Base-by-base conservation (phyloP, 345 rosid species). In the Citrus unshiu region DNA sequence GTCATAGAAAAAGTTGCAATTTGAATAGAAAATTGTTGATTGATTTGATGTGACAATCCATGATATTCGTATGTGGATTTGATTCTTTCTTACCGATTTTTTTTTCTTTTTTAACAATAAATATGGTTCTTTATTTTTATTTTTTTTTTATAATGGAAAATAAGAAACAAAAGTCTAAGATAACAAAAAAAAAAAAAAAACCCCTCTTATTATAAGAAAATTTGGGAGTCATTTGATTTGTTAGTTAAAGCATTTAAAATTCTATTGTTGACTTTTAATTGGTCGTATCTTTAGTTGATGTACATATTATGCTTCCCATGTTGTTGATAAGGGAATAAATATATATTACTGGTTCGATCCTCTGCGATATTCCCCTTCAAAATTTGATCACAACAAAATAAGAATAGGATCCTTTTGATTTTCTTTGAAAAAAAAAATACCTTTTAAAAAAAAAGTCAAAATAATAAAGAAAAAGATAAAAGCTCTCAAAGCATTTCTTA, bases 31-130 rank as follows among this genome's bases (percentile, higher is more conserved):
- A 27, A 61, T 30, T 13, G 7, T n/a, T 43, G 49, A 60, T 56
- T 60, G 51, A 39, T 30, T 10, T 30, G 3, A 74, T 63, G 24
- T 73, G 68, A 69, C 62, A 78, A 43, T 27, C 19, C 1, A 24
- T 54, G 14, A 6, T 79, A 77, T 72, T 78, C 70, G 24, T 9
- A 18, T 21, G 7, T 10, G 54, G 32, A 79, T 79, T 72, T 73
- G 77, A 79, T 72, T 56, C 58, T 66, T 27, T 72, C 12, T 10
- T 13, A 13, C 3, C 1, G 1, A 12, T 10, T 46, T 46, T 46
- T 46, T 46, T 46, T 40, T 9, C 3, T 2, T 9, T 0, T 39
- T 39, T 39, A 0, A 46, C 51, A 12, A 46, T 0, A 46, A 46
- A 46, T 13, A 9, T 0, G 18, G 51, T 43, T 43, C 3, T 43